Base-by-base conservation (phyloP, 2,329 filamentous ascomycete species). In the Apiospora malaysiana region DNA sequence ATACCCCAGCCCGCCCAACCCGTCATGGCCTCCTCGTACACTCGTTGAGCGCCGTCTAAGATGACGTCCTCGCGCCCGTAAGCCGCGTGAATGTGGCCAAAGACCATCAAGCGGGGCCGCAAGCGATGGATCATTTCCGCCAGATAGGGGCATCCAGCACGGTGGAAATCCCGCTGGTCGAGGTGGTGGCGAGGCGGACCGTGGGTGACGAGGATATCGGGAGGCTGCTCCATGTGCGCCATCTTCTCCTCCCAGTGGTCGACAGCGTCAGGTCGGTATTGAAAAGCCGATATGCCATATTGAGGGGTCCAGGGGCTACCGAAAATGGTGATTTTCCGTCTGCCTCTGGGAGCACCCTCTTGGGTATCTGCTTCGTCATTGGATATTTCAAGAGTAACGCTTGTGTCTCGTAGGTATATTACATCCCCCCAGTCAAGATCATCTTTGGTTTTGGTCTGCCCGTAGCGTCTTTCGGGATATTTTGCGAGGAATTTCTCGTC, bases 51-150 rank as follows among this genome's bases (percentile, higher is more conserved):
- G 23, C 23, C 49, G 10, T 51, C 49, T 7, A 51, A 18, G 23
- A 51, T 18, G 23, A 27, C 3, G 5, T 51, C 49, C 76, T 91
- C 85, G 16, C 85, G 89, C 12, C 92, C 92, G 74, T 92, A 83
- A 6, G 86, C 90, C 72, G 90, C 88, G 78, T 94, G 92, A 37
- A 93, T 87, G 79, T 94, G 93, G 0, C 93, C 92, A 76, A 90
- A 94, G 25, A 94, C 84, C 27, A 89, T 88, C 67, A 94, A 81
- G 69, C 84, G 83, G 7, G 93, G 92, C 47, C 90, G 84, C 4
- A 92, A 86, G 8, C 86, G 82, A 85, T 86, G 88, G 23, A 94
- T 81, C 0, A 86, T 84, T 68, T 83, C 82, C 9, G 86, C 81
- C 18, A 94, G 83, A 16, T 83, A 85, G 74, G 89, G 85, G 75